Evolutionary conservation across 495 filamentous ascomycete genomes (phyloP), one percentile per base, ranked within the genome.

Genomic region (Staphylotrichum tortipilum): DNA sequence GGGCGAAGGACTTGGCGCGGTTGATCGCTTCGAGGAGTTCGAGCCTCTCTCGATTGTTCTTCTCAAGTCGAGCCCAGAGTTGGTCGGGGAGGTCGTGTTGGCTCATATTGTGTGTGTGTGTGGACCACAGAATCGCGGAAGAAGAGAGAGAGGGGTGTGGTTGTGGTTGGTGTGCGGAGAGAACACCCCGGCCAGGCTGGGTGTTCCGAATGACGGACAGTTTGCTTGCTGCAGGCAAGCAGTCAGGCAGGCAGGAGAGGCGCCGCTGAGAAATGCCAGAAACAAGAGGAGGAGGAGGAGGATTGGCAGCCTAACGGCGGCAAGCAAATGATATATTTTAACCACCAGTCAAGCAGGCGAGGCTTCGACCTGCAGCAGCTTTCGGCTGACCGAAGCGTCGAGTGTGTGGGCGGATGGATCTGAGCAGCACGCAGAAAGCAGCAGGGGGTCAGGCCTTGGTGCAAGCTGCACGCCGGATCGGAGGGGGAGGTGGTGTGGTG

Each of bases 271-370:
- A n/a, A n/a, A n/a, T n/a, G n/a, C n/a, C n/a, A n/a, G n/a, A n/a
- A n/a, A 22, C 17, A 24, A 48, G 31, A 12, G 19, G 26, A 44
- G 12, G 24, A 8, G 41, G 42, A 50, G 49, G 36, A 47, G 52
- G 52, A 53, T 58, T 55, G 56, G 59, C 52, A 47, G 38, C 44
- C 44, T 17, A n/a, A n/a, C 10, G 52, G 35, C 19, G 49, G 57
- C 23, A 49, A 52, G 44, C 58, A 49, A 62, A 62, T 52, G 54
- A 59, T 62, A 62, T 53, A 63, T 66, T 60, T 60, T n/a, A n/a
- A n/a, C n/a, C n/a, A n/a, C 56, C 56, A 64, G 54, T 58, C 41
- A 44, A 49, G 22, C 42, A 40, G 34, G 54, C 59, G 54, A 63
- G 60, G 58, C 58, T 59, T 58, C 34, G 49, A 47, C n/a, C 7